phyloP scores from a whole-genome alignment of 208 protist genomes.

The Acanthamoeba royreba region DNA sequence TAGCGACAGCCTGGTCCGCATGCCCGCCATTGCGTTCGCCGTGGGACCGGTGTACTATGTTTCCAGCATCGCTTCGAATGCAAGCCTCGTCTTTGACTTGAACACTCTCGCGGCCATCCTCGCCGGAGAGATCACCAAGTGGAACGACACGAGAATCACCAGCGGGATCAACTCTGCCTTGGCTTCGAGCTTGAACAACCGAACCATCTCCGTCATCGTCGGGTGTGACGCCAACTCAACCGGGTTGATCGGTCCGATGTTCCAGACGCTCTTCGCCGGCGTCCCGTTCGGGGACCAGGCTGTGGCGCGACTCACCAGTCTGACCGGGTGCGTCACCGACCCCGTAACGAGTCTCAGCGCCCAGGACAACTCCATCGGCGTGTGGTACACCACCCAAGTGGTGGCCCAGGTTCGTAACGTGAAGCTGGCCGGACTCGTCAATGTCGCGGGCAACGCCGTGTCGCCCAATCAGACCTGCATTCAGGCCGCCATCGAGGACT shows the following conservation, averaged over 20 bases:
- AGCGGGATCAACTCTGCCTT: background rate
- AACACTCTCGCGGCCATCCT: background rate
- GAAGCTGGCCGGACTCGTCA: background rate
- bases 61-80: background rate
- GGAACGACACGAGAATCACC: background rate
- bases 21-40: background rate
- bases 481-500: background rate
- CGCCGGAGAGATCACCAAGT: background rate
- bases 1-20: background rate
- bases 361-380: background rate
- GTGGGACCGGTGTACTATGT: background rate
- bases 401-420: background rate
- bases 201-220: background rate
- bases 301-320: background rate
- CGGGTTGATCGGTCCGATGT: background rate
- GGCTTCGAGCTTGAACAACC: background rate
- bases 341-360: background rate
- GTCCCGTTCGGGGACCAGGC: background rate
- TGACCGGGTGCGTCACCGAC: background rate
- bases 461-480: background rate
- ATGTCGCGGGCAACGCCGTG: background rate
- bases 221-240: background rate
- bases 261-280: background rate
- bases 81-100: background rate
- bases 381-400: background rate